Conservation (phyloP, 768 basidiomycete species). For the Neoboletus subvelutipes region DNA sequence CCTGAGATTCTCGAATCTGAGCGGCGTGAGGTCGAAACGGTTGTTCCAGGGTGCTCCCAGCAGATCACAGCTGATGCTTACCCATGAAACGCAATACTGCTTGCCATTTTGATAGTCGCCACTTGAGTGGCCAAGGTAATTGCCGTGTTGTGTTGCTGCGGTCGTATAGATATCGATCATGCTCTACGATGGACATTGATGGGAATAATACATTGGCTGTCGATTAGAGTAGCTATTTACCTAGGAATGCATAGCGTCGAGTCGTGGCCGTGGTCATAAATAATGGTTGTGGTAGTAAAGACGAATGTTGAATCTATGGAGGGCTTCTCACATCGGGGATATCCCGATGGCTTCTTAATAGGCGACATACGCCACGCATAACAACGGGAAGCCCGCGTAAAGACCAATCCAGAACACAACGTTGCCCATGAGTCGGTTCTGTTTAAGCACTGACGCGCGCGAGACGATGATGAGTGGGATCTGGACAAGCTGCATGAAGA, state of each 20-base stretch:
- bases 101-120: too few species aligned
- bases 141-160: too few species aligned
- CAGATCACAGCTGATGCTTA: background rate
- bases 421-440: slow-evolving; percentile 80
- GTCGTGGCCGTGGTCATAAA: background rate
- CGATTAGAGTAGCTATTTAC: slow-evolving; percentile 3
- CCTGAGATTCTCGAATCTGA: too few species aligned
- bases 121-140: too few species aligned
- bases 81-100: background rate
- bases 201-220: background rate
- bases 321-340: slow-evolving; percentile 4
- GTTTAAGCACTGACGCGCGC: slow-evolving; percentile 70
- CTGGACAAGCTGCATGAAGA: slow-evolving; percentile 81
- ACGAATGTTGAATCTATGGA: slow-evolving; percentile 1
- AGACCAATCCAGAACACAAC: slow-evolving; percentile 94
- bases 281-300: background rate
- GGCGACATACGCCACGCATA: slow-evolving; percentile 75
- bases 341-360: slow-evolving; percentile 38
- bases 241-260: background rate
- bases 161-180: too few species aligned
- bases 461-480: slow-evolving; percentile 87
- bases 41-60: background rate
- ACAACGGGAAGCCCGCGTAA: slow-evolving; percentile 87
- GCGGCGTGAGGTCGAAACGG: too few species aligned
- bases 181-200: too few species aligned